These are phyloP conservation scores for Tricharina praecox DNA, from an alignment of 495 filamentous ascomycete species.

Conservation along the genomic window DNA sequence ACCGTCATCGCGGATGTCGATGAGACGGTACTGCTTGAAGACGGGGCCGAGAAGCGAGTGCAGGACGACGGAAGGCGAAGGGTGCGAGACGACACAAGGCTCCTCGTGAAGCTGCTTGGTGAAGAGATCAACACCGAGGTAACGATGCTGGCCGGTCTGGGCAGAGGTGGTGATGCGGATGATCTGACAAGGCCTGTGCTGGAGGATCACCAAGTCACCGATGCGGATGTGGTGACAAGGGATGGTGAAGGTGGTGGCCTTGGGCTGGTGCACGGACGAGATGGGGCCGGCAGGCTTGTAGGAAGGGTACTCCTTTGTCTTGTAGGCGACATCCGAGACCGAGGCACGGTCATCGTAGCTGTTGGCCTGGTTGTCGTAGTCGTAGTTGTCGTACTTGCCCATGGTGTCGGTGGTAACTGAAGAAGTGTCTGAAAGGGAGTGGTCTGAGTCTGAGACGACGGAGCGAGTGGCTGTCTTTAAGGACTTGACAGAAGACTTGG, in stretches of 20 bases:
- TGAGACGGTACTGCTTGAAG: constrained; percentile 99
- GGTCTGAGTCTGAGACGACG: constrained; percentile 19
- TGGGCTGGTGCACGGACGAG: constrained; percentile 36
- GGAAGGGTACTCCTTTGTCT: constrained; percentile 12
- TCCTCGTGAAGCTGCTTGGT: constrained; percentile 99
- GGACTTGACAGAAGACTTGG: background rate
- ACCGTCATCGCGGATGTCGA: constrained; percentile 85
- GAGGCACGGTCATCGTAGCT: constrained; percentile 13
- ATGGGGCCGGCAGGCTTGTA: constrained; percentile 16
- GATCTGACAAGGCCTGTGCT: constrained; percentile 98
- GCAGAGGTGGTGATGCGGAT: constrained; percentile 97
- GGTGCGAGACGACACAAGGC: constrained; percentile 94
- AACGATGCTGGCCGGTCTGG: constrained; percentile 97
- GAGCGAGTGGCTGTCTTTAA: background rate
- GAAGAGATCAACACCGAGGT: constrained; percentile 99
- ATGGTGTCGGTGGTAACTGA: no score
- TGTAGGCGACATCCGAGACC: constrained; percentile 1
- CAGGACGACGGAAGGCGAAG: constrained; percentile 84
- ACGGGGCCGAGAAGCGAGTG: constrained; percentile 99
- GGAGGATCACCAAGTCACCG: constrained; percentile 95
- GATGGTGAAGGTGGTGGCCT: constrained; percentile 72
- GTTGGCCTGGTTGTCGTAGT: constrained; percentile 10
- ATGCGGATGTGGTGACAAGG: constrained; percentile 98
- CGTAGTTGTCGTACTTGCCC: constrained; percentile 24
- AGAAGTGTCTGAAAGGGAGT: constrained; percentile 23